These are phyloP conservation scores for Adansonia digitata DNA, from an alignment of 345 rosid species.

Conservation along the genomic window DNA sequence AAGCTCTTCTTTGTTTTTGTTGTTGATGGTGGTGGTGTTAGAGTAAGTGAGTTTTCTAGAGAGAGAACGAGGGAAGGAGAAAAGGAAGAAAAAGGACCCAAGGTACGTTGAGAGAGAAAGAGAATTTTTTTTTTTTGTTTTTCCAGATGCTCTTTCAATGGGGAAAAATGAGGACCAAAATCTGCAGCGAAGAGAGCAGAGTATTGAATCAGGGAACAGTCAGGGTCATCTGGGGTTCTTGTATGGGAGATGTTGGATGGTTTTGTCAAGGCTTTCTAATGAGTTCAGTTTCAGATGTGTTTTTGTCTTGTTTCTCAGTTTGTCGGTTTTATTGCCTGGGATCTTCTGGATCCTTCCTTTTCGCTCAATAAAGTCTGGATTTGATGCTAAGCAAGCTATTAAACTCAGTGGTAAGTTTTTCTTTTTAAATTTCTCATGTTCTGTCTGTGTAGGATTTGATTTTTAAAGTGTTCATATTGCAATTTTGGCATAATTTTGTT, in stretches of 20 bases:
- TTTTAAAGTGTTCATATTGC: neutral
- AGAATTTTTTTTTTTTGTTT: neutral
- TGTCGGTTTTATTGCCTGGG: slow-evolving; percentile 43
- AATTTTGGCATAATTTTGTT: neutral
- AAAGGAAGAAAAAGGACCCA: slow-evolving; percentile 4
- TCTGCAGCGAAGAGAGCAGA: slow-evolving; percentile 26
- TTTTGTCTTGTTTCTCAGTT: slow-evolving; percentile 43
- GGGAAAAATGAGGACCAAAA: slow-evolving; percentile 37
- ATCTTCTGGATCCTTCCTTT: slow-evolving; percentile 62
- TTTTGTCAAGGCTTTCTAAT: slow-evolving; percentile 16
- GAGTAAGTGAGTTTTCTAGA: neutral
- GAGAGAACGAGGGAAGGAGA: neutral
- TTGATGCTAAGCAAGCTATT: slow-evolving; percentile 39
- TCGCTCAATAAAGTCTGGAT: slow-evolving; percentile 19
- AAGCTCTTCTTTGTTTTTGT: neutral
- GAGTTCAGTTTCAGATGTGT: slow-evolving; percentile 47
- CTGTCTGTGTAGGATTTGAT: neutral
- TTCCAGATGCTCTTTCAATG: slow-evolving; percentile 59
- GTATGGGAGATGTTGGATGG: slow-evolving; percentile 40
- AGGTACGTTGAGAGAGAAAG: neutral
- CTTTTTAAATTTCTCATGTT: neutral
- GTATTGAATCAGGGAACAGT: slow-evolving; percentile 16
- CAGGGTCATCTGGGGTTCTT: slow-evolving; percentile 25
- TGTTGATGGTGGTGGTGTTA: slow-evolving; percentile 9
- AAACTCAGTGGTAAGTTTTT: slow-evolving; percentile 47